Evolutionary conservation across 805 yeast genomes (phyloP).

Genomic region (Teunomyces cretensis): DNA sequence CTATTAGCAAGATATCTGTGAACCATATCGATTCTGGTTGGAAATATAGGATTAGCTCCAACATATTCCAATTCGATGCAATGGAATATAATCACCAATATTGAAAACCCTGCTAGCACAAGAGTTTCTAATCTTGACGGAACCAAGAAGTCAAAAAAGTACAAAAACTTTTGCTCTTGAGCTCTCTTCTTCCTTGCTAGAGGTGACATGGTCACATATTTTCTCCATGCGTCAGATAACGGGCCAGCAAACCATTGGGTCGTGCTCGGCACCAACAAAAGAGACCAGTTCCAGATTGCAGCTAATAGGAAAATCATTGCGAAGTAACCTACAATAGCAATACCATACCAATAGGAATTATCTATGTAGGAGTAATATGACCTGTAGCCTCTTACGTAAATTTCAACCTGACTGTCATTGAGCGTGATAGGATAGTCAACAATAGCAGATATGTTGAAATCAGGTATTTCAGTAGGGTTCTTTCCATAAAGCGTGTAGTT

Average conservation of each 20-base stretch:
- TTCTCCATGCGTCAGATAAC: conserved; percentile 10
- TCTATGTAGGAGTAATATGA: conserved; percentile 21
- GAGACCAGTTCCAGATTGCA: conserved; percentile 9
- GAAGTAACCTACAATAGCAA: conserved; percentile 23
- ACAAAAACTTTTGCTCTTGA: conserved; percentile 18
- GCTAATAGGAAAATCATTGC: conserved; percentile 9
- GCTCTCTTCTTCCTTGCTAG: conserved; percentile 23
- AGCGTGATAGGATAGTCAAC: conserved; percentile 24
- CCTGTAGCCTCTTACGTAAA: conserved; percentile 13
- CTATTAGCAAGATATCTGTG: conserved; percentile 39
- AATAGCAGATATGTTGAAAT: conserved; percentile 19
- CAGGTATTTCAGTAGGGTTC: conserved; percentile 15
- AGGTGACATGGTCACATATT: conserved; percentile 38
- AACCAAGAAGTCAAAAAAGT: conserved; percentile 24
- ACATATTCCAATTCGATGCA: conserved; percentile 22
- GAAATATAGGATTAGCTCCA: conserved; percentile 37
- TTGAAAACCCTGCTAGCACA: conserved; percentile 26
- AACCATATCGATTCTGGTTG: conserved; percentile 31
- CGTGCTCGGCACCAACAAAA: conserved; percentile 31
- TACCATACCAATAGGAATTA: conserved; percentile 26
- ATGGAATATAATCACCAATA: conserved; percentile 26
- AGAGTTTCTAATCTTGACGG: conserved; percentile 8
- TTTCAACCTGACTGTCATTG: conserved; percentile 11
- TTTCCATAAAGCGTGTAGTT: conserved; percentile 16
- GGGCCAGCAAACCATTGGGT: conserved; percentile 28